These are phyloP conservation scores for Allantophomopsis lycopodina DNA, from an alignment of 2,329 filamentous ascomycete genomes.

Conservation along the genomic window DNA sequence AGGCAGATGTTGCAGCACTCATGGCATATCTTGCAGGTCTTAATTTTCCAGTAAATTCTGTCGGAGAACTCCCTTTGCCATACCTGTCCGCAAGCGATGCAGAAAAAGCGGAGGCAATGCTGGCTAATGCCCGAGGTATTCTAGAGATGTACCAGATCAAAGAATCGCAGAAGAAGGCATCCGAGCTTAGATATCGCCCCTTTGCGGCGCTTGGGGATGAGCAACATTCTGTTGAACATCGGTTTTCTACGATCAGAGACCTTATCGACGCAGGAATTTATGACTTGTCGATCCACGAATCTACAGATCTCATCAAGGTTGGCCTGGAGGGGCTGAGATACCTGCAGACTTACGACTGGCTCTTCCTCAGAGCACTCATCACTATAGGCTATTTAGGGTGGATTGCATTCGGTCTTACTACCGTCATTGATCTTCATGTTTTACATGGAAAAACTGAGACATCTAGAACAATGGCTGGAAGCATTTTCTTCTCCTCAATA, in stretches of 20 bases:
- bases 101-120: slow-evolving; percentile 71
- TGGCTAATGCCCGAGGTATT: slow-evolving; percentile 76
- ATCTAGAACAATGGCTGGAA: slow-evolving; percentile 44
- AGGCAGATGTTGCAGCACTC: slow-evolving; percentile 86
- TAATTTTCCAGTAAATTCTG: slow-evolving; percentile 90
- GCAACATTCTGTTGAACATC: slow-evolving; percentile 47
- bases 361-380: slow-evolving; percentile 81
- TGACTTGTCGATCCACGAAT: slow-evolving; percentile 68
- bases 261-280: slow-evolving; percentile 54
- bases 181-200: slow-evolving; percentile 63
- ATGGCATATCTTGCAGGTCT: slow-evolving; percentile 88
- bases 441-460: slow-evolving; percentile 55
- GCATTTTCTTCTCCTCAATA: slow-evolving; percentile 58
- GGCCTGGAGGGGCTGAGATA: slow-evolving; percentile 78
- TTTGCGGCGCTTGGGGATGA: slow-evolving; percentile 56
- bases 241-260: slow-evolving; percentile 51
- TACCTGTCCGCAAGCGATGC: slow-evolving; percentile 60
- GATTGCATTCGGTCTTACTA: slow-evolving; percentile 86
- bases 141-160: slow-evolving; percentile 96
- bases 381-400: slow-evolving; percentile 88
- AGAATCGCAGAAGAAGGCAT: slow-evolving; percentile 67
- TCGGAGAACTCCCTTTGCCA: slow-evolving; percentile 78
- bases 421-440: slow-evolving; percentile 79
- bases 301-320: slow-evolving; percentile 61
- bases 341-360: slow-evolving; percentile 96